Evolutionary conservation across 2,329 filamentous ascomycete genomes (phyloP).

Genomic region (Parascedosporium putredinis): DNA sequence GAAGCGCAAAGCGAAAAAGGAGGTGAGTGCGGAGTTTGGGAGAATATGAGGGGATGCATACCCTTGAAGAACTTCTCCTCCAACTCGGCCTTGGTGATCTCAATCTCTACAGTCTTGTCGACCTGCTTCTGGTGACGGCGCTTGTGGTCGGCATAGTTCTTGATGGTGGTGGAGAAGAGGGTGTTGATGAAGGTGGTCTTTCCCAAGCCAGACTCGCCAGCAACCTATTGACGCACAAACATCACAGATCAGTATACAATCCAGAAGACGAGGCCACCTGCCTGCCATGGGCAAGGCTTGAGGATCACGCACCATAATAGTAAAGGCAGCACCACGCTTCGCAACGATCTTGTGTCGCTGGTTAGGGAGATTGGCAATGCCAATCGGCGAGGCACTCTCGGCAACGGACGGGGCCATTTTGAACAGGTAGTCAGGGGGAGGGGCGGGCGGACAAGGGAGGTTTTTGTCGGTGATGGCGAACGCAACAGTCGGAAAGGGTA

Average conservation of each 20-base stretch:
- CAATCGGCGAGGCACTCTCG: slow-evolving; percentile 58
- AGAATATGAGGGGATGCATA: slow-evolving; percentile 28
- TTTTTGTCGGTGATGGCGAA: slow-evolving; percentile 2
- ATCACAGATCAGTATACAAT: slow-evolving; percentile 4
- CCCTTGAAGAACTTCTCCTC: slow-evolving; percentile 99
- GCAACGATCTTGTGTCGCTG: slow-evolving; percentile 67
- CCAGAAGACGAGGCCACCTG: neutral
- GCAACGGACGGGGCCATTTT: slow-evolving; percentile 47
- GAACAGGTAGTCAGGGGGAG: slow-evolving; percentile 15
- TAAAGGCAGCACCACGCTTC: slow-evolving; percentile 91
- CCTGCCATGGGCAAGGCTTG: neutral
- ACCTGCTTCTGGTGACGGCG: slow-evolving; percentile 98
- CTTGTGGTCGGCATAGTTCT: slow-evolving; percentile 99
- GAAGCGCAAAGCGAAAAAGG: too few species aligned
- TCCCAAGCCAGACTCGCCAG: slow-evolving; percentile 94
- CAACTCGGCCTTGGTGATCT: slow-evolving; percentile 98
- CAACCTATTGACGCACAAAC: slow-evolving; percentile 51
- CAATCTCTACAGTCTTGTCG: slow-evolving; percentile 99
- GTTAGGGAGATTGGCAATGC: slow-evolving; percentile 65
- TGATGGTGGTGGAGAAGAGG: slow-evolving; percentile 99
- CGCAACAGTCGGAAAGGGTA: slow-evolving; percentile 4
- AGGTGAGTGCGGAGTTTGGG: too few species aligned
- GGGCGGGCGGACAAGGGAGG: slow-evolving; percentile 1
- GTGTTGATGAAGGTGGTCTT: slow-evolving; percentile 99
- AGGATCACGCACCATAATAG: slow-evolving; percentile 75